phyloP scores from a whole-genome alignment of 306 rosid genomes.

The Castanea mollissima region DNA sequence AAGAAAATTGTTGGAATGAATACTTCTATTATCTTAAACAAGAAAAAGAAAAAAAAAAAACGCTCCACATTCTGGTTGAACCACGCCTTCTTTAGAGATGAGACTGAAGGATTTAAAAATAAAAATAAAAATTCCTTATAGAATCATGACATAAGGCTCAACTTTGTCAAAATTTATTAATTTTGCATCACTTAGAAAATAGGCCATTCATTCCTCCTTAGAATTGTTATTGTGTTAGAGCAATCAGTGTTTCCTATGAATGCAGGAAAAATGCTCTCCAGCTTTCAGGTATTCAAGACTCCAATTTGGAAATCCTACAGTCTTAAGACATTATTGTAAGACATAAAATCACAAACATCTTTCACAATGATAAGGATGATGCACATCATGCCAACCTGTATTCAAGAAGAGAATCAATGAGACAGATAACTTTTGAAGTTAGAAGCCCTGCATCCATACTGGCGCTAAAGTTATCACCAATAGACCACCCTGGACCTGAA shows the following conservation, averaged over 20 bases:
- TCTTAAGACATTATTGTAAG: background rate
- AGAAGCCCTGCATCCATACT: conserved; percentile 46
- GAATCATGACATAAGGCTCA: background rate
- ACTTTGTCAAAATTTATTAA: background rate
- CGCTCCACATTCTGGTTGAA: background rate
- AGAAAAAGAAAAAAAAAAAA: background rate
- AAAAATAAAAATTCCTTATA: background rate
- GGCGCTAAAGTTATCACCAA: conserved; percentile 37
- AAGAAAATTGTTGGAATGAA: background rate
- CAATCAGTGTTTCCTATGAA: background rate
- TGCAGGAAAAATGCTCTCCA: background rate
- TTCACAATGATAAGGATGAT: background rate
- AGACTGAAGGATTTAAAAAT: background rate
- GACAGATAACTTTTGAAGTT: conserved; percentile 68
- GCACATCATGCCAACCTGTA: conserved; percentile 55
- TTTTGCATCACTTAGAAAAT: background rate
- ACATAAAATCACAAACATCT: conserved; percentile 14
- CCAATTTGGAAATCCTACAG: conserved; percentile 1
- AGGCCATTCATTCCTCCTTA: background rate
- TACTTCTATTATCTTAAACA: background rate
- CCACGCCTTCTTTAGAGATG: background rate
- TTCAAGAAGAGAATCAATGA: conserved; percentile 62
- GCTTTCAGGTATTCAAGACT: background rate
- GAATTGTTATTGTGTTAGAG: background rate
- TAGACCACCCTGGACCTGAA: conserved; percentile 50